phyloP scores from a whole-genome alignment of 2,329 filamentous ascomycete genomes.

The Akanthomyces uredinophilus region DNA sequence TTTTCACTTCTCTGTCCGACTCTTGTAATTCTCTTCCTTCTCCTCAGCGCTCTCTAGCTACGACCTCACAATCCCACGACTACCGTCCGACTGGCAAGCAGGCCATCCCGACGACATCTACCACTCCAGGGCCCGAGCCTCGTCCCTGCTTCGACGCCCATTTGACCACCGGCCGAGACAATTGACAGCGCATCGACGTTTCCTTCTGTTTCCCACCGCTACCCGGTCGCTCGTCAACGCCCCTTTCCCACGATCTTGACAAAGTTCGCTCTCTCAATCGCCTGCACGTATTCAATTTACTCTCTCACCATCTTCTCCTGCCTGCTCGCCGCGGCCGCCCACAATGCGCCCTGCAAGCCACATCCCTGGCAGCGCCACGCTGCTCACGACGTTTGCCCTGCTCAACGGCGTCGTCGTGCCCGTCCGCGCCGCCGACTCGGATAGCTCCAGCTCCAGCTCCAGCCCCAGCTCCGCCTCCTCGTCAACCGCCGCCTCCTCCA shows the following conservation, averaged over 20 bases:
- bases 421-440: background rate
- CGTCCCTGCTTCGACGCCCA: too few species aligned
- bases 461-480: background rate
- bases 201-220: background rate
- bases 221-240: background rate
- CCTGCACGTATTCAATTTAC: background rate
- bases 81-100: too few species aligned
- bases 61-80: too few species aligned
- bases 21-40: too few species aligned
- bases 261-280: background rate
- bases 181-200: background rate
- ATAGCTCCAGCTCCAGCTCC: background rate
- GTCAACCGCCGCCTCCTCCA: background rate
- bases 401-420: constrained; percentile 8
- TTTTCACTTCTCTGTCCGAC: too few species aligned
- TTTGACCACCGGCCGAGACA: background rate
- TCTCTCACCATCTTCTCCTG: background rate
- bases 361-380: background rate
- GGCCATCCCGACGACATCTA: too few species aligned
- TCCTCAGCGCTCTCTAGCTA: too few species aligned
- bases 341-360: constrained; percentile 5
- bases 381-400: constrained; percentile 7
- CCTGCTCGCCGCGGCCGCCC: background rate
- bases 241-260: background rate
- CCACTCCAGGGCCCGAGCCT: too few species aligned